Conservation (phyloP, 257 asterid species). For the Solanum clarkiae region DNA sequence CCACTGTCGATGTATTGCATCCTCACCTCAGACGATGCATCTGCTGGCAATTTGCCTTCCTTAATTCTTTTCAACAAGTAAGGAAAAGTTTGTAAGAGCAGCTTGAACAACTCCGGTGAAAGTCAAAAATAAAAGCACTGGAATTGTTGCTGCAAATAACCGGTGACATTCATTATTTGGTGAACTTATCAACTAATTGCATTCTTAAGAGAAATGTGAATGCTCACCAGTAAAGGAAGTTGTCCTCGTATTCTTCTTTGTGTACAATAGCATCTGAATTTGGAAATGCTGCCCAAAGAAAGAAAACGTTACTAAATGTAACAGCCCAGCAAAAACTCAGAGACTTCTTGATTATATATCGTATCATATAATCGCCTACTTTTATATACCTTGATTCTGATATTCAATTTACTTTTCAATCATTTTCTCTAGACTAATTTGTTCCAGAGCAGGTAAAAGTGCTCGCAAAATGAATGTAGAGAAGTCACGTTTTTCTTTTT, state of each 20-base stretch:
- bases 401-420: no score
- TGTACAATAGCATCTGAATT: slow-evolving; percentile 30
- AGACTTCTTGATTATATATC: background rate
- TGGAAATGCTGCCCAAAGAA: slow-evolving; percentile 35
- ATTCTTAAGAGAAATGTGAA: background rate
- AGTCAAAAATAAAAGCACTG: no score
- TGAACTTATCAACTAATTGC: background rate
- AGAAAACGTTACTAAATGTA: background rate
- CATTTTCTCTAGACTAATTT: no score
- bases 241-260: slow-evolving; percentile 10
- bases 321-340: background rate
- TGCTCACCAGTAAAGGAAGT: slow-evolving; percentile 57
- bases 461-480: no score
- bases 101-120: slow-evolving; percentile 14
- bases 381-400: no score
- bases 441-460: no score
- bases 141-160: slow-evolving; percentile 42
- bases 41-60: slow-evolving; percentile 40
- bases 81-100: slow-evolving; percentile 55
- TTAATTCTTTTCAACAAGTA: slow-evolving; percentile 62
- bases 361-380: no score
- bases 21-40: slow-evolving; percentile 6
- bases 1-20: no score
- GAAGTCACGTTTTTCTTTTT: no score
- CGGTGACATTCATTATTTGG: background rate